Base-by-base conservation (phyloP, 495 filamentous ascomycete genomes). In the Daldinia bambusicola region DNA sequence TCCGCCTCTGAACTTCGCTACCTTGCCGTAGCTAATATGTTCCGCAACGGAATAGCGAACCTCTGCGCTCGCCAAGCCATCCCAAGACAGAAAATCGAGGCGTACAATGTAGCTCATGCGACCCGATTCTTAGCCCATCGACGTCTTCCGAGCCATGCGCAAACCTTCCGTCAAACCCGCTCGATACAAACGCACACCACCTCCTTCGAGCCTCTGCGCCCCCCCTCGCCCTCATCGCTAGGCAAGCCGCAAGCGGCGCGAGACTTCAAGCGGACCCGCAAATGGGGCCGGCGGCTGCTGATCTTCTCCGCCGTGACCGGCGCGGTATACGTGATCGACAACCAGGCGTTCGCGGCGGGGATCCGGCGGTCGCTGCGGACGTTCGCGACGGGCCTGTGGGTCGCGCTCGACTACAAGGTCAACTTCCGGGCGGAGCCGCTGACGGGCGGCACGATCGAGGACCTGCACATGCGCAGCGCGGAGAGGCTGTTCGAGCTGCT, bases 401-500 rank as follows among this genome's bases (percentile, higher is more conserved):
- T 97, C 8, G 93, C 94, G 2, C 71, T 91, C 18, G 95, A 99
- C 82, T 99, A 99, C 81, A 98, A 99, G 79, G 84, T 98, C 77
- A 99, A 99, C 75, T 99, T 99, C 82, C 87, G 92, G 4, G 85
- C 92, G 0, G 81, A 93, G 60, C 94, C 94, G 13, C 85, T 87
- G 40, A 80, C 89, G 18, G 88, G 87, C 2, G 83, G 87, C 58
- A 89, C 89, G 37, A 91, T 95, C 56, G 77, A 84, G 51, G 88
- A 89, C 58, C 77, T 97, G 55, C 95, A 99, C 78, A 82, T 85
- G 20, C 89, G 95, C 50, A 95, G 89, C 74, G 95, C 95, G 1
- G 88, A 94, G 80, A 85, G 92, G 5, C 76, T 98, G 41, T 95
- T 91, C 66, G 83, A 92, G 41, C 82, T 99, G 45, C 84, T 98